Base-by-base conservation (phyloP, 306 rosid genomes). In the Bauhinia variegata region DNA sequence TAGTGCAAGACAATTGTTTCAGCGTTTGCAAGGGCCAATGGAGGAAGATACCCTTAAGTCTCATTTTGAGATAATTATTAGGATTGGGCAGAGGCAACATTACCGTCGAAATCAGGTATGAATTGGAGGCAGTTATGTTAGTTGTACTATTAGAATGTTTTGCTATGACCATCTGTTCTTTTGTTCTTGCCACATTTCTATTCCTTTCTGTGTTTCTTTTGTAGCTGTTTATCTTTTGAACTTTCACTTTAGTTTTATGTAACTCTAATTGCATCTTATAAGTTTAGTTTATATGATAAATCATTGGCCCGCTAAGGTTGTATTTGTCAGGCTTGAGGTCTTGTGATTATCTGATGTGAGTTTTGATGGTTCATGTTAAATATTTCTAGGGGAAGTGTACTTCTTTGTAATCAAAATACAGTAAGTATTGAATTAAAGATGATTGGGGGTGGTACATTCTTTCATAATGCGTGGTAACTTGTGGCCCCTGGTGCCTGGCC, bases 1-100 rank as follows among this genome's bases (percentile, higher is more conserved):
- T 46, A 95, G 99, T 82, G 99, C 99, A 53, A 85, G 97, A 56
- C 99, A 95, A 73, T 84, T 95, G 80, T 95, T 95, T 85, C 96
- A 88, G 78, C 91, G 95, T 54, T 78, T 95, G 83, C 95, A 91
- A 76, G 97, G 83, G 78, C 99, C 99, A 63, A 76, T 88, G 97
- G 99, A 95, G 79, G 99, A 95, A 82, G 97, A 95, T 44, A 76
- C 96, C 2, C 81, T 95, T 55, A 95, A 85, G 83, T 79, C 88
- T 63, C 99, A 95, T 85, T 95, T 95, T 78, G 99, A 95, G 46
- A 95, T 84, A 75, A 95, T 95, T 19, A 86, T 91, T 62, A 83
- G 79, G 86, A 88, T 91, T 73, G 97, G 99, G 79, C 97, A 88
- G 79, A 95, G 82, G 86, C 89, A 73, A 54, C 87, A 76, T 65